phyloP scores from a whole-genome alignment of 2,329 filamentous ascomycete genomes.

The Neonectria hederae region DNA sequence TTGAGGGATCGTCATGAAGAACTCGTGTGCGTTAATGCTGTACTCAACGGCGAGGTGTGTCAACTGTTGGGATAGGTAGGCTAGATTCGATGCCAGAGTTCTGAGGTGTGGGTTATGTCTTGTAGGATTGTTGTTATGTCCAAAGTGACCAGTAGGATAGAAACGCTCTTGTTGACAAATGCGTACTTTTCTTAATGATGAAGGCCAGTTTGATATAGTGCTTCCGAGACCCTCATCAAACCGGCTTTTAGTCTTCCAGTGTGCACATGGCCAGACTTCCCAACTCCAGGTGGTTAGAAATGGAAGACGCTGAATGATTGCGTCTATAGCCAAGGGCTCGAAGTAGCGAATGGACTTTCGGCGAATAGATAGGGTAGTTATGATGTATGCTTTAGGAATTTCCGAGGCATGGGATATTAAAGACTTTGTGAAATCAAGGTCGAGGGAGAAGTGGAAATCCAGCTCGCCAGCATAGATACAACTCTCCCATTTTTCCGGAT shows the following conservation, averaged over 20 bases:
- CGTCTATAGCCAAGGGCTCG: neutral
- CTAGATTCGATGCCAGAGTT: neutral
- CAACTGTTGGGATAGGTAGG: neutral
- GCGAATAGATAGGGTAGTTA: slow-evolving; percentile 1
- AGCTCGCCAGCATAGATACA: slow-evolving; percentile 1
- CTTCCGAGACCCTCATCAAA: neutral
- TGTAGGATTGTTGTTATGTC: neutral
- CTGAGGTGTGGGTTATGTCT: neutral
- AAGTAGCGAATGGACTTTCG: neutral
- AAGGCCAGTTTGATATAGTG: neutral
- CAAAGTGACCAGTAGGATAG: neutral
- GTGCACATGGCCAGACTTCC: neutral
- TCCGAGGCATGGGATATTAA: neutral
- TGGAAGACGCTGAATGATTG: neutral
- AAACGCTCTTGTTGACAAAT: slow-evolving; percentile 1
- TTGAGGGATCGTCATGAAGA: neutral
- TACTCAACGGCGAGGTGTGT: slow-evolving; percentile 1
- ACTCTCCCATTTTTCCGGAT: neutral
- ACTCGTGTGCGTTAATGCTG: slow-evolving; percentile 5
- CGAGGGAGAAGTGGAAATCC: slow-evolving; percentile 17
- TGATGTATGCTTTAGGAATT: neutral
- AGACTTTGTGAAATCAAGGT: neutral
- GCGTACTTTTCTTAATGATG: slow-evolving; percentile 1
- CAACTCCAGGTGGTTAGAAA: neutral
- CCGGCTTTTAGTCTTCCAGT: neutral